These are phyloP conservation scores for Flammula alnicola DNA, from an alignment of 1,284 basidiomycete species.

Conservation along the genomic window DNA sequence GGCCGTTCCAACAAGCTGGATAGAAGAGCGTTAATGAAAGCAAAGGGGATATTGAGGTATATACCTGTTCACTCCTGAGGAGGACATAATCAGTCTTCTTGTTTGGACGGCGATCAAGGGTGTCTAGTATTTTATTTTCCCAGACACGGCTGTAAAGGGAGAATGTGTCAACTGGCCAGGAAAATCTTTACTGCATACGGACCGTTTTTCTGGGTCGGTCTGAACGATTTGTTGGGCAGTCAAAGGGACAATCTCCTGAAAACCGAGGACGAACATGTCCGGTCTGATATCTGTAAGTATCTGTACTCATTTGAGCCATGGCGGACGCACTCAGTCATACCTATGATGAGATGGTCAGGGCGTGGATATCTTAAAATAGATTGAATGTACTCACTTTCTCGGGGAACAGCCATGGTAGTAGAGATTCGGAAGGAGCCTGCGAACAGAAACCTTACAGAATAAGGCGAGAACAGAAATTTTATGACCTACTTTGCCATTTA, in stretches of 20 bases:
- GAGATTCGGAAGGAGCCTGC: conserved; percentile 79
- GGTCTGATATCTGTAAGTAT: conserved; percentile 54
- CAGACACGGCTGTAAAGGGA: conserved; percentile 68
- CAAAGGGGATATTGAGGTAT: neutral
- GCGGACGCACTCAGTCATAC: conserved; percentile 59
- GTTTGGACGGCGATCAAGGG: conserved; percentile 71
- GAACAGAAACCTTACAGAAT: neutral
- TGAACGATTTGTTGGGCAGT: conserved; percentile 97
- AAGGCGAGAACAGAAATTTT: conserved; percentile 5
- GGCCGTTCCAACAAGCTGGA: conserved; percentile 91
- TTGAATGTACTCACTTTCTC: conserved; percentile 57
- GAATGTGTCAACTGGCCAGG: neutral
- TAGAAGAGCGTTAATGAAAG: conserved; percentile 6
- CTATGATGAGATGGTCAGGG: conserved; percentile 36
- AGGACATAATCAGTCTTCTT: conserved; percentile 82
- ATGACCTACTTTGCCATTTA: conserved; percentile 79
- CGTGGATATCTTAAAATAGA: neutral
- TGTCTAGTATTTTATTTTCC: conserved; percentile 85
- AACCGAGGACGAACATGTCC: conserved; percentile 90
- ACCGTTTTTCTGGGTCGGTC: conserved; percentile 91
- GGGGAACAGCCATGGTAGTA: conserved; percentile 90
- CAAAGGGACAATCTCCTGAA: conserved; percentile 98
- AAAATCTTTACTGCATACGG: conserved; percentile 4
- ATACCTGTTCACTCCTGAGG: conserved; percentile 89
- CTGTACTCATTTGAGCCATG: neutral